Evolutionary conservation across 2,329 filamentous ascomycete genomes (phyloP), one percentile per base, ranked within the genome.

Genomic region (Stenocarpella maydis): DNA sequence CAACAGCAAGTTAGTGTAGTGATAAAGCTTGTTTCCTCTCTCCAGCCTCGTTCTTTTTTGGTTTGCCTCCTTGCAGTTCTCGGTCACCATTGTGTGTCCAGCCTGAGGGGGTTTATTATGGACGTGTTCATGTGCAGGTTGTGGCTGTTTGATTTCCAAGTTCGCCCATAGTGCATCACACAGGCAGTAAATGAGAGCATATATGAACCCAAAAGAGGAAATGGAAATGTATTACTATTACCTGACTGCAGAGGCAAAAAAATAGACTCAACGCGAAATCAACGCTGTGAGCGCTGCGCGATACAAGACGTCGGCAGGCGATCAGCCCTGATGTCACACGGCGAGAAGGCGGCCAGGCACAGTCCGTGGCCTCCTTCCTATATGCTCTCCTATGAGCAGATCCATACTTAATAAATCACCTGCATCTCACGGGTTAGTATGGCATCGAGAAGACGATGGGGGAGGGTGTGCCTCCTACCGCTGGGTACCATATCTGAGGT

Each of bases 401-500:
- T n/a, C n/a, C n/a, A n/a, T n/a, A n/a, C n/a, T n/a, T n/a, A n/a
- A n/a, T n/a, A n/a, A n/a, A n/a, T n/a, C n/a, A n/a, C n/a, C 67
- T 66, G 19, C 8, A 9, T 41, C 9, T 2, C 28, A 19, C 9
- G 31, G 41, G 41, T 67, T 12, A 67, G 52, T 17, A 15, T 12
- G 3, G 15, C 19, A 9, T 9, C 14, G 31, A 39, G 19, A 6
- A 28, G 5, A 7, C 4, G 1, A 28, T 15, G 4, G 4, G 14
- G 15, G n/a, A 24, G 21, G 15, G 15, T 14, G 9, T 10, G 10
- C 64, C 19, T 28, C 64, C 19, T 28, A 60, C 68, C 17, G 64
- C 68, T 24, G 45, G 68, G 28, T 67, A 67, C 63, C 65, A 69
- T 5, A 69, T 12, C 6, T 54, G 31, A 17, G 64, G 68, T 12